phyloP scores from a whole-genome alignment of 768 basidiomycete genomes.

The Leccinum aurantiacum region DNA sequence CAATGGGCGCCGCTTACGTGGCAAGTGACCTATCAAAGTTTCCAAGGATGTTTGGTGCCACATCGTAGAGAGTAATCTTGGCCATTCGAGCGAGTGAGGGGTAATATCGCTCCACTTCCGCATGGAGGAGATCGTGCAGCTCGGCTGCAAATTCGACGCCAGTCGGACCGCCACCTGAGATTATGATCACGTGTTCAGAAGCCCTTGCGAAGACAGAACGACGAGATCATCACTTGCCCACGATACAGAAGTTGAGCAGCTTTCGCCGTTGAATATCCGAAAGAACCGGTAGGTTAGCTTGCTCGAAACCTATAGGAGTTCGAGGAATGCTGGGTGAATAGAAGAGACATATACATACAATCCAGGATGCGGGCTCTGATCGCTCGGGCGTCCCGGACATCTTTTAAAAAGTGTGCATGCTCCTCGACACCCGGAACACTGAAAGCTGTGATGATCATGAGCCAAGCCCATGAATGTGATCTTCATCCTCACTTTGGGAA shows the following conservation, averaged over 20 bases:
- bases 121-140: conserved; percentile 71
- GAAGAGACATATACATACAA: conserved; percentile 39
- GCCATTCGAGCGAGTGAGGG: conserved; percentile 62
- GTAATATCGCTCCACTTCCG: conserved; percentile 62
- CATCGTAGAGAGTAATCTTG: conserved; percentile 79
- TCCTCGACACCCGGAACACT: conserved; percentile 76
- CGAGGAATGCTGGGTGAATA: conserved; percentile 2
- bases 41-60: conserved; percentile 74
- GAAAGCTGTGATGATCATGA: conserved; percentile 48
- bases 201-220: neutral
- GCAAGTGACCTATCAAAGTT: conserved; percentile 69
- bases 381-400: conserved; percentile 69
- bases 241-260: conserved; percentile 83
- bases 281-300: conserved; percentile 78
- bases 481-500: conserved; percentile 60
- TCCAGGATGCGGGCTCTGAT: conserved; percentile 76
- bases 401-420: conserved; percentile 79
- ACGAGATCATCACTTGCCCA: conserved; percentile 49
- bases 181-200: conserved; percentile 8
- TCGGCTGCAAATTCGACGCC: conserved; percentile 86
- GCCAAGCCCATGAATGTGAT: conserved; percentile 5
- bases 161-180: conserved; percentile 68
- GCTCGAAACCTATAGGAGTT: conserved; percentile 63
- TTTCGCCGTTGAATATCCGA: conserved; percentile 73
- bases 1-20: conserved; percentile 40